These are phyloP conservation scores for Pichia eremophila DNA, from an alignment of 805 yeast species.

Conservation along the genomic window DNA sequence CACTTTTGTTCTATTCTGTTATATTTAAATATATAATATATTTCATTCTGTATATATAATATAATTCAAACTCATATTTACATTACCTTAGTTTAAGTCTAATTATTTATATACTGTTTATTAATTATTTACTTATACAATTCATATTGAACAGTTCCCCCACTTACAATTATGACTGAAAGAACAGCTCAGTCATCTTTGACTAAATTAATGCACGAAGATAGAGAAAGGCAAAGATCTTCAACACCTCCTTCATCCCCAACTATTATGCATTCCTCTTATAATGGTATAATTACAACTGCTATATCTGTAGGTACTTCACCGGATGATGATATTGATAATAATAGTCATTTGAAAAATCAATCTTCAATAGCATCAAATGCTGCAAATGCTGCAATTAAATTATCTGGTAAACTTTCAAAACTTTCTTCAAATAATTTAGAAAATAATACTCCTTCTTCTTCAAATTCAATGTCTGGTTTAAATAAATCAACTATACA, in stretches of 20 bases:
- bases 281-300: slow-evolving; percentile 24
- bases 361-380: background rate
- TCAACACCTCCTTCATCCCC: slow-evolving; percentile 11
- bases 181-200: slow-evolving; percentile 24
- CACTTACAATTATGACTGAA: background rate
- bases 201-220: slow-evolving; percentile 26
- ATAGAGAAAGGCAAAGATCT: slow-evolving; percentile 12
- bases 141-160: too few species aligned
- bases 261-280: slow-evolving; percentile 2
- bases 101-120: too few species aligned
- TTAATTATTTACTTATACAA: too few species aligned
- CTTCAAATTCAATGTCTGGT: background rate
- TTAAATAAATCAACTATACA: background rate
- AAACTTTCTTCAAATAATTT: background rate
- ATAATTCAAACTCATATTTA: too few species aligned
- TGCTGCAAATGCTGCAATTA: background rate
- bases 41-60: too few species aligned
- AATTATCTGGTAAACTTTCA: background rate
- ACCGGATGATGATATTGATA: slow-evolving; percentile 18
- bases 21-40: too few species aligned
- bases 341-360: slow-evolving; percentile 1
- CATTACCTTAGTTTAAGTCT: too few species aligned
- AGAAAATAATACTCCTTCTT: too few species aligned
- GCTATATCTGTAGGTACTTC: slow-evolving; percentile 27
- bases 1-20: too few species aligned